A percentile compares a stretch with the other conserved stretches of the same genome.
phyloP scores from a whole-genome alignment of 345 rosid genomes.

The Salix purpurea region DNA sequence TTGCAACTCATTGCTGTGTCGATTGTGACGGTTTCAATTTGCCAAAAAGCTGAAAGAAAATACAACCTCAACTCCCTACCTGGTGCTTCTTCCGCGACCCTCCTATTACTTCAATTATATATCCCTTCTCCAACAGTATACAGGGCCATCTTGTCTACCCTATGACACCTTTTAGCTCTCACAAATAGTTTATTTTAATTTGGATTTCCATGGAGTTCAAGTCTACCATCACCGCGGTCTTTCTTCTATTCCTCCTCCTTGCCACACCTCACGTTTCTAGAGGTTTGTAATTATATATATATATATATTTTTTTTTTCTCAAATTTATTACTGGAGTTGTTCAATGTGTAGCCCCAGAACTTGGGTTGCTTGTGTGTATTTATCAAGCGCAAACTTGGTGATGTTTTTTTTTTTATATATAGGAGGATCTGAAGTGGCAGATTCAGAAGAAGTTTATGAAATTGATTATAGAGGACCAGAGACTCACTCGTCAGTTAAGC shows the following conservation, averaged over 20 bases:
- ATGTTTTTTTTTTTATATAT: neutral
- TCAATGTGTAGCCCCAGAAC: neutral
- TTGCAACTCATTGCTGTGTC: constrained; percentile 26
- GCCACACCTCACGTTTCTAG: constrained; percentile 15
- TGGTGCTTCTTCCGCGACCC: neutral
- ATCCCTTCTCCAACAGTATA: neutral
- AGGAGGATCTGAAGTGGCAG: constrained; percentile 14
- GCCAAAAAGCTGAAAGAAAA: neutral
- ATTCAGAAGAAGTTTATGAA: constrained; percentile 29
- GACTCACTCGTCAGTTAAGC: constrained; percentile 39
- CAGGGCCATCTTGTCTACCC: neutral
- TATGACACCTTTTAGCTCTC: too few species aligned
- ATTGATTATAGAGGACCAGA: constrained; percentile 57
- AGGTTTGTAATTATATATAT: constrained; percentile 12
- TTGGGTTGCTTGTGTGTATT: neutral
- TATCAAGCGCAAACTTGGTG: neutral
- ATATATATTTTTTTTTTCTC: neutral
- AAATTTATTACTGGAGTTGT: neutral
- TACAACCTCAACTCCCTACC: neutral
- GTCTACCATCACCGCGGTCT: neutral
- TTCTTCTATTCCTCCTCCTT: constrained; percentile 31
- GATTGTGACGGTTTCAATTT: constrained; percentile 23
- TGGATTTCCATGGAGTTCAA: constrained; percentile 29
- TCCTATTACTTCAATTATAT: neutral
- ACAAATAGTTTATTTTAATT: neutral